Base-by-base conservation (phyloP, 345 rosid genomes). In the Acer campestre region DNA sequence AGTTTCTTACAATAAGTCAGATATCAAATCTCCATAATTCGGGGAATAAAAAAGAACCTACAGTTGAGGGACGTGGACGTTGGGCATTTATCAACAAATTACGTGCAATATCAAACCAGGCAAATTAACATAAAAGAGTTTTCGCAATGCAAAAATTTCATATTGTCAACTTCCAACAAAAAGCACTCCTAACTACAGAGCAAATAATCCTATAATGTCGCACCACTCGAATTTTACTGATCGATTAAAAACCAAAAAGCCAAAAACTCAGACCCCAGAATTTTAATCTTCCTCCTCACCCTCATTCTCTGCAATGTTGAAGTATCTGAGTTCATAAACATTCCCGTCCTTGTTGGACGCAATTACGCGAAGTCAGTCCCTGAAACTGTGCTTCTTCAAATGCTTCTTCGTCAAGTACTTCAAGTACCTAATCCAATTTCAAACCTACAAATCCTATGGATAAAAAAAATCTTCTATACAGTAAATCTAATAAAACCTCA, bases 261-360 rank as follows among this genome's bases (percentile, higher is more conserved):
- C 17, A 70, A 63, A 40, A 22, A 12, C 44, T 10, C 48, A 35
- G 40, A 74, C 38, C 62, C 22, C 66, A 70, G 31, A 71, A 11
- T 10, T 77, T 85, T 78, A 93, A 56, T 93, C 98, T 83, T 93
- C 98, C 22, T 92, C 98, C 75, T 94, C 97, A 2, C 84, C 98
- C 80, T 94, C 98, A 63, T 94, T 93, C 85, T 94, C 98, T 2
- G 97, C 98, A 78, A 94, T 94, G 88, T 94, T 91, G 84, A 94
- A 94, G 93, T 94, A 94, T 86, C 98, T 86, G 75, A 94, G 82
- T 80, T 94, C 98, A 49, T 94, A 94, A 67, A 92, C 86, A 27
- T 85, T 86, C 65, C 95, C 90, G 70, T 94, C 97, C 84, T 94
- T 90, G 92, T 93, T 91, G 2, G 97, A 86, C 2, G 98, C 89